These are phyloP conservation scores for Sequoiadendron giganteum DNA, from an alignment of 75 land plant species.

Conservation along the genomic window DNA sequence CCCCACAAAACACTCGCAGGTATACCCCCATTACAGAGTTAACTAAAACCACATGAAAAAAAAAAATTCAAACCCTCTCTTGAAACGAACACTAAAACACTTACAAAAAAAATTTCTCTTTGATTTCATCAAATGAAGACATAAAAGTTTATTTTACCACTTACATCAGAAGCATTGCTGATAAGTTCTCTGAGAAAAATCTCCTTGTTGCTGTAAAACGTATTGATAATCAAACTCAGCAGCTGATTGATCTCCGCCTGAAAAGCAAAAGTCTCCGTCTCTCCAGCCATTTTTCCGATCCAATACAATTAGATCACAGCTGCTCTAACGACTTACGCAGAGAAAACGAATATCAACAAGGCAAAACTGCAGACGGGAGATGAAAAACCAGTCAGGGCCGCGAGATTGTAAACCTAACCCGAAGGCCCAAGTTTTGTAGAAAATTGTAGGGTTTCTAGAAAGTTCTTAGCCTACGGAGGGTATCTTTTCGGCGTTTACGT, in stretches of 20 bases:
- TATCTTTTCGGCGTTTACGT: too few relatives aligned
- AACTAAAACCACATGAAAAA: too few relatives aligned
- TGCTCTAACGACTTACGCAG: neutral
- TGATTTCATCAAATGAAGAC: too few relatives aligned
- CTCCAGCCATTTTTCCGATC: conserved; percentile 16
- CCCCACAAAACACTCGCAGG: too few relatives aligned
- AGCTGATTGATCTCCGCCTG: conserved; percentile 40
- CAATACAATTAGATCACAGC: neutral
- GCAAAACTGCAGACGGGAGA: neutral
- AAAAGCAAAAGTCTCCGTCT: conserved; percentile 30
- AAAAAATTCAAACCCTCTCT: neutral
- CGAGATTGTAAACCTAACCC: neutral
- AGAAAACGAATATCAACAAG: neutral
- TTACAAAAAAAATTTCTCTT: too few relatives aligned
- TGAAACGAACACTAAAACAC: neutral
- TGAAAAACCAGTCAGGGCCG: neutral
- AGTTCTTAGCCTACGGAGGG: too few relatives aligned
- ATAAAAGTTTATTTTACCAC: neutral
- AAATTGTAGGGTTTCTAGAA: too few relatives aligned
- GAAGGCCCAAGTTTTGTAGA: too few relatives aligned
- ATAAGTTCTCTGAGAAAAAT: conserved; percentile 65
- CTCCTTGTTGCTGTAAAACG: conserved; percentile 69
- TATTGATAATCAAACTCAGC: conserved; percentile 50
- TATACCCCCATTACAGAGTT: too few relatives aligned
- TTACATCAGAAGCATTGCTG: conserved; percentile 36